Evolutionary conservation across 225 moss, liverwort and hornwort species (phyloP).

Genomic region (Physcomitrium patens): DNA sequence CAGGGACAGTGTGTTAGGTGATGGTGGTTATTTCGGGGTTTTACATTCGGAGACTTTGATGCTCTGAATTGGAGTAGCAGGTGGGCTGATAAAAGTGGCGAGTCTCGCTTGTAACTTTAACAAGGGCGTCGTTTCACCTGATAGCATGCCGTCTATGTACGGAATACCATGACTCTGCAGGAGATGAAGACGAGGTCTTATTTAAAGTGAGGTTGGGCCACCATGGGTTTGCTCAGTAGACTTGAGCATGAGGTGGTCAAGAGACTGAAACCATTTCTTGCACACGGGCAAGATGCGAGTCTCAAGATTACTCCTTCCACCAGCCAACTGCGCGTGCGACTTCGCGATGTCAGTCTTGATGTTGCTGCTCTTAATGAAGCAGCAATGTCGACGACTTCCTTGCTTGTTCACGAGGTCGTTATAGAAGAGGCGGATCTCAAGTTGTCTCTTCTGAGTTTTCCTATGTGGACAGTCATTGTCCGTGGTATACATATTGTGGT

Average conservation of each 20-base stretch:
- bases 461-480: conserved; percentile 53
- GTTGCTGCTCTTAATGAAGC: conserved; percentile 49
- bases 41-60: neutral
- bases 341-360: conserved; percentile 55
- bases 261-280: conserved; percentile 56
- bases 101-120: neutral
- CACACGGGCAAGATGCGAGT: conserved; percentile 41
- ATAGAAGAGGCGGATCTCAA: conserved; percentile 53
- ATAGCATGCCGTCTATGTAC: neutral
- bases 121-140: neutral
- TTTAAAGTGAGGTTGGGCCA: conserved; percentile 26
- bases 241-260: conserved; percentile 54
- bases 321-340: conserved; percentile 49
- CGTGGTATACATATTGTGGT: conserved; percentile 60
- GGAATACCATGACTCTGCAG: conserved; percentile 1
- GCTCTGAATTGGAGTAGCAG: neutral
- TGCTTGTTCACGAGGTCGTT: conserved; percentile 53
- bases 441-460: conserved; percentile 61
- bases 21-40: neutral
- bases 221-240: conserved; percentile 56
- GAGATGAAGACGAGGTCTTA: conserved; percentile 28
- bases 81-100: neutral
- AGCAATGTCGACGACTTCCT: conserved; percentile 46
- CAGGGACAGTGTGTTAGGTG: conserved; percentile 24
- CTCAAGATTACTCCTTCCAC: conserved; percentile 41